A percentile compares a stretch with the other conserved stretches of the same genome.
phyloP scores from a whole-genome alignment of 2,329 filamentous ascomycete species.

The Sodiomyces alkalinus region DNA sequence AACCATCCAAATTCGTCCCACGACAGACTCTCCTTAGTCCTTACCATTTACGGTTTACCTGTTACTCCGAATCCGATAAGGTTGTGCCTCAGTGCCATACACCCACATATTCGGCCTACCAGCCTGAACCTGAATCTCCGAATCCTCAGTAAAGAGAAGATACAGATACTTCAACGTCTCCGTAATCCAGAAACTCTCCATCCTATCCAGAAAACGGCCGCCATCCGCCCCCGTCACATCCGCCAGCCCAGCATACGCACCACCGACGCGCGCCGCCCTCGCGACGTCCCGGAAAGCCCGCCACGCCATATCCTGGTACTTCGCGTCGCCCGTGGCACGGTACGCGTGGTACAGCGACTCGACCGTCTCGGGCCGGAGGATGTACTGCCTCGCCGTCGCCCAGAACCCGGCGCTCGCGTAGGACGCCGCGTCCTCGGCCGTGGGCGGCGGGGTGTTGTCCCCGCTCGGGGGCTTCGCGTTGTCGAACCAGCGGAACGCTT shows the following conservation, averaged over 20 bases:
- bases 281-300: constrained; percentile 61
- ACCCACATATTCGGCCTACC: constrained; percentile 57
- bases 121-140: constrained; percentile 41
- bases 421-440: not conserved
- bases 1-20: too few relatives aligned
- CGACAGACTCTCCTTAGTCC: too few relatives aligned
- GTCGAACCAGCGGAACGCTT: constrained; percentile 10
- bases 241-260: constrained; percentile 38
- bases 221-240: constrained; percentile 30
- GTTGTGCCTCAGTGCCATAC: constrained; percentile 38
- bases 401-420: not conserved
- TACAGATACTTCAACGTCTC: constrained; percentile 98
- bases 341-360: constrained; percentile 68
- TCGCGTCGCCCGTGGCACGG: constrained; percentile 57
- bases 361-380: constrained; percentile 61
- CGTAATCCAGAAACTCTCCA: constrained; percentile 72
- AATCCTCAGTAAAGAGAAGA: constrained; percentile 67
- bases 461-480: too few relatives aligned
- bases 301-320: constrained; percentile 64
- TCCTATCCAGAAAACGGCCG: constrained; percentile 50
- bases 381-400: constrained; percentile 36
- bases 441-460: too few relatives aligned
- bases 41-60: too few relatives aligned
- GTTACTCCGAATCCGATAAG: too few relatives aligned
- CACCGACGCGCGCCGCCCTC: constrained; percentile 50